Evolutionary conservation across 2,329 filamentous ascomycete species (phyloP).

Genomic region (Aspergillus brunneoviolaceus): DNA sequence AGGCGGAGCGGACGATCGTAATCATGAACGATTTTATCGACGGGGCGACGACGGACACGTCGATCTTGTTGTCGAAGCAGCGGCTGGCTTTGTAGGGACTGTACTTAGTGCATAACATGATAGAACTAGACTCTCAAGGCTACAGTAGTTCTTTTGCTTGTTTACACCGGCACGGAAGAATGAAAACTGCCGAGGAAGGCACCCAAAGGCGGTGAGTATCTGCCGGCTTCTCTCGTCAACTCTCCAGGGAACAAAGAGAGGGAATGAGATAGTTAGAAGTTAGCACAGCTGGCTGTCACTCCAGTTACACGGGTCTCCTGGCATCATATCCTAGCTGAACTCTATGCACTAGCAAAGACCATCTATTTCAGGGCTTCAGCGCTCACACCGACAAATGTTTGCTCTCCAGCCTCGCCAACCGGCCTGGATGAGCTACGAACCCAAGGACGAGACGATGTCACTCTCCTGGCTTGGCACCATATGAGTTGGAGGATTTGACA

Average conservation of each 20-base stretch:
- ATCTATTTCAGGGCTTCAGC: no score
- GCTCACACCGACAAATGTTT: neutral
- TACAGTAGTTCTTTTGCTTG: no score
- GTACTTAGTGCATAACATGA: neutral
- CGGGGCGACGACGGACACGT: slow-evolving; percentile 1
- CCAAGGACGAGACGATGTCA: neutral
- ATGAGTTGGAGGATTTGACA: no score
- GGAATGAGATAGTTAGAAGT: no score
- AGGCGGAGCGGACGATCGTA: slow-evolving; percentile 4
- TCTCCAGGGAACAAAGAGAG: no score
- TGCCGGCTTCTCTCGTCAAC: no score
- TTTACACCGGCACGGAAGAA: neutral
- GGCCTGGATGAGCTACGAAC: neutral
- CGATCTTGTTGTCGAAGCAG: slow-evolving; percentile 2
- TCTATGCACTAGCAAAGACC: no score
- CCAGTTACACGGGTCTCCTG: no score
- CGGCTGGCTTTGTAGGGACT: neutral
- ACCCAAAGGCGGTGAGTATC: no score
- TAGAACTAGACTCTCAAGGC: no score
- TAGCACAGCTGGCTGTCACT: no score
- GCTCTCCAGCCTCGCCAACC: neutral
- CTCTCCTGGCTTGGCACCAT: neutral
- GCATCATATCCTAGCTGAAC: no score
- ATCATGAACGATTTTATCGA: slow-evolving; percentile 8
- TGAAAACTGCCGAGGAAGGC: neutral